Base-by-base conservation (phyloP, 179 eudicot species). In the Sideroxylon spinosum region DNA sequence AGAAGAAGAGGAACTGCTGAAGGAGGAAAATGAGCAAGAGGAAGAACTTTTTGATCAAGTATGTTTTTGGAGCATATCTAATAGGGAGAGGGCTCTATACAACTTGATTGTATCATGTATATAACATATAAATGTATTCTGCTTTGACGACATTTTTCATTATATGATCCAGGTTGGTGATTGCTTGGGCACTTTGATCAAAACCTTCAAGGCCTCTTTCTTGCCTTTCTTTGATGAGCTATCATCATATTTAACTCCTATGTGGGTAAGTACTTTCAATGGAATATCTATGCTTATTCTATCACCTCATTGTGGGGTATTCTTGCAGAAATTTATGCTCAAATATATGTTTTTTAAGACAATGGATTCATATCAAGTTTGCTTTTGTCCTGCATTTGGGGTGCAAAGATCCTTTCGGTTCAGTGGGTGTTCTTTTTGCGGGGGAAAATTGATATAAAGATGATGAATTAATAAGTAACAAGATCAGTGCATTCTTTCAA, bases 1-100 rank as follows among this genome's bases (percentile, higher is more conserved):
- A 13, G 98, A 94, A 84, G 98, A 94, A 80, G 92, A 91, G 25
- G 97, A 92, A 78, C 78, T 94, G 76, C 88, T 92, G 23, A 89
- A 77, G 60, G 95, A 92, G 74, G 97, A 91, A 87, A 91, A 92
- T 80, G 95, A 91, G 83, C 95, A 91, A 81, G 95, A 93, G 82
- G 98, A 94, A 80, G 98, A 89, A 81, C 83, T 94, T 68, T 94
- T 94, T 85, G 94, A 91, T 68, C 97, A 94, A 84, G 98, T 94
- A 19, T 32, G 88, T 80, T 73, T 17, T 78, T 60, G 28, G 60
- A 71, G 57, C 9, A 23, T 23, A 48, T 67, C 49, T 67, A 32
- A 3, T 46, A 28, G n/a, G 25, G 49, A 19, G 17, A 12, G 10
- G 19, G 8, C n/a, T 2, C 28, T 9, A 10, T 7, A 13, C 44